Base-by-base conservation (phyloP, 2,329 filamentous ascomycete species). In the Talaromyces rugulosus region DNA sequence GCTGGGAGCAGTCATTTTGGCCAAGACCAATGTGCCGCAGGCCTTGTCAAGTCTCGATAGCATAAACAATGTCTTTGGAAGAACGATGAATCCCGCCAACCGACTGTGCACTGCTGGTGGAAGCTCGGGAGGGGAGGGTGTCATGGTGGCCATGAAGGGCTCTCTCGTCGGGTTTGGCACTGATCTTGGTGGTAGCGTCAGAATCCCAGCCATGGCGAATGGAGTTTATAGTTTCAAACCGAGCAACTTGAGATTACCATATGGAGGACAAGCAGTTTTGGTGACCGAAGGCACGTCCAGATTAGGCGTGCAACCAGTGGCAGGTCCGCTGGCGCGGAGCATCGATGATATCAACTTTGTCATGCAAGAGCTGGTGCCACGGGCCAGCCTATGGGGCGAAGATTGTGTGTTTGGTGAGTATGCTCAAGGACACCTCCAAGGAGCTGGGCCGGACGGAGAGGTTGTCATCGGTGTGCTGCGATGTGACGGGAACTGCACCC, bases 21-120 rank as follows among this genome's bases (percentile, higher is more conserved):
- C 82, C 64, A 84, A 85, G 75, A 85, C 83, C 0, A 84, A 83
- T 66, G 77, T 84, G 4, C 82, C 83, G 0, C 87, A 85, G 1
- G 84, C 85, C 12, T 87, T 89, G 14, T 36, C 33, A 14, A 12
- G 8, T 14, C 33, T 36, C 11, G 82, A 88, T 89, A 86, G 87
- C 57, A 8, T 33, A n/a, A 77, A 77, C 62, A 76, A 77, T 65
- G 66, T 78, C 28, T 60, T 54, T 44, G 61, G 61, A 6, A 47
- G 59, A 11, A 63, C 61, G 18, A 33, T 59, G 31, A 74, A 74
- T 56, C 72, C 72, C 3, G 66, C 67, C 23, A 71, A 73, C 7
- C 69, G 66, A 3, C 61, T 33, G 14, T 55, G 72, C 1, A 71
- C 66, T 1, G 70, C 72, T 0, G 71, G 71, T 9, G 72, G 72